These are phyloP conservation scores for Pseudocercospora pini-densiflorae DNA, from an alignment of 2,329 filamentous ascomycete species.

Conservation along the genomic window DNA sequence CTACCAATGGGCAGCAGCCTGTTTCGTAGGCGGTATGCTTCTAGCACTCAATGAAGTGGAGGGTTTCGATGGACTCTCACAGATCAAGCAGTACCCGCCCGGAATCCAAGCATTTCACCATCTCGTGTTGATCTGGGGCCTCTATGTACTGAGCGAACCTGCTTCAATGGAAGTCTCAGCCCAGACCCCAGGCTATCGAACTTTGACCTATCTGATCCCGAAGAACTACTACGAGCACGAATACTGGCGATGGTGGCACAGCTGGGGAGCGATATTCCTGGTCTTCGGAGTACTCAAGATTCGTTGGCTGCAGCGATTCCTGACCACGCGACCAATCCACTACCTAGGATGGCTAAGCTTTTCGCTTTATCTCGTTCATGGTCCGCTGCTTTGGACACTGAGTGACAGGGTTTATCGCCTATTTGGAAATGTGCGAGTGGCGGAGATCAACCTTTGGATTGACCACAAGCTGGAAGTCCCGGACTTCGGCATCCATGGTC, in stretches of 20 bases:
- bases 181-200: conserved; percentile 63
- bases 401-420: conserved; percentile 60
- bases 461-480: conserved; percentile 46
- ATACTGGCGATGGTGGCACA: conserved; percentile 61
- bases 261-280: conserved; percentile 58
- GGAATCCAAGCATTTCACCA: conserved; percentile 10
- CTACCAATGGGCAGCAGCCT: conserved; percentile 26
- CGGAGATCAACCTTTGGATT: conserved; percentile 22
- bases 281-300: conserved; percentile 57
- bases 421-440: conserved; percentile 41
- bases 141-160: conserved; percentile 28
- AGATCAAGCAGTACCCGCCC: background rate
- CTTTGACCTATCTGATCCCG: conserved; percentile 51
- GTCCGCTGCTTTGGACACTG: conserved; percentile 58
- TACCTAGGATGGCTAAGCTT: conserved; percentile 67
- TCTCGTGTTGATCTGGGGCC: conserved; percentile 18
- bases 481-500: conserved; percentile 55
- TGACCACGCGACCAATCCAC: conserved; percentile 56
- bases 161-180: conserved; percentile 42
- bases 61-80: conserved; percentile 5
- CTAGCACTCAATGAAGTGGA: conserved; percentile 24
- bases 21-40: conserved; percentile 26
- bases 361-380: conserved; percentile 66
- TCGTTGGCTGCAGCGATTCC: conserved; percentile 53
- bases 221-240: conserved; percentile 28